Evolutionary conservation across 2,329 filamentous ascomycete genomes (phyloP).

Genomic region (Waltergamsia citrina): DNA sequence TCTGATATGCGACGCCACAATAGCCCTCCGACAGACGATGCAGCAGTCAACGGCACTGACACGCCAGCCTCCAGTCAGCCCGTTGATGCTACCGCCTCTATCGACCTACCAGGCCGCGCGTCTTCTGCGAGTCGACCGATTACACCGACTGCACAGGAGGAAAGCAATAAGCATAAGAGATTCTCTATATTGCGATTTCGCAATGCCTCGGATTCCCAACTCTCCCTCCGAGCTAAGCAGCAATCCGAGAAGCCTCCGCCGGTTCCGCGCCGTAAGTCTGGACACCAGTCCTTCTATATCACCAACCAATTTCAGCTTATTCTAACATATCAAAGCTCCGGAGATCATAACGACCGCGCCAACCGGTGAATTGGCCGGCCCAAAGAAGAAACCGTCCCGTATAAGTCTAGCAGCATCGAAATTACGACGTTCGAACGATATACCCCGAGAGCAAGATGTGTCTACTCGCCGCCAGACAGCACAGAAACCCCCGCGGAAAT

Average conservation of each 20-base stretch:
- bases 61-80: constrained; percentile 2
- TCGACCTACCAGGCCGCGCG: constrained; percentile 11
- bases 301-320: not conserved
- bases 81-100: constrained; percentile 2
- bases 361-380: constrained; percentile 50
- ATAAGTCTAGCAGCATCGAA: constrained; percentile 42
- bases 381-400: constrained; percentile 46
- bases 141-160: constrained; percentile 43
- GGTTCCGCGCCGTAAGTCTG: constrained; percentile 45
- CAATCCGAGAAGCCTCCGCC: constrained; percentile 49
- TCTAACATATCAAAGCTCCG: constrained; percentile 34
- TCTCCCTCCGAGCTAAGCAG: constrained; percentile 66
- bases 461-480: constrained; percentile 6
- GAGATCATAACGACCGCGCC: constrained; percentile 89
- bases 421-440: constrained; percentile 42
- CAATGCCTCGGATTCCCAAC: constrained; percentile 86
- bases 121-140: constrained; percentile 24
- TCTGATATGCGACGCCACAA: constrained; percentile 44
- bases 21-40: constrained; percentile 7
- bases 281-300: too few relatives aligned
- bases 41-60: constrained; percentile 1
- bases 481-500: constrained; percentile 18
- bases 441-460: constrained; percentile 21
- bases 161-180: constrained; percentile 46
- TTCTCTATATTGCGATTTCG: constrained; percentile 73